These are phyloP conservation scores for Aspergillus ibericus DNA, from an alignment of 2,329 filamentous ascomycete species.

Conservation along the genomic window DNA sequence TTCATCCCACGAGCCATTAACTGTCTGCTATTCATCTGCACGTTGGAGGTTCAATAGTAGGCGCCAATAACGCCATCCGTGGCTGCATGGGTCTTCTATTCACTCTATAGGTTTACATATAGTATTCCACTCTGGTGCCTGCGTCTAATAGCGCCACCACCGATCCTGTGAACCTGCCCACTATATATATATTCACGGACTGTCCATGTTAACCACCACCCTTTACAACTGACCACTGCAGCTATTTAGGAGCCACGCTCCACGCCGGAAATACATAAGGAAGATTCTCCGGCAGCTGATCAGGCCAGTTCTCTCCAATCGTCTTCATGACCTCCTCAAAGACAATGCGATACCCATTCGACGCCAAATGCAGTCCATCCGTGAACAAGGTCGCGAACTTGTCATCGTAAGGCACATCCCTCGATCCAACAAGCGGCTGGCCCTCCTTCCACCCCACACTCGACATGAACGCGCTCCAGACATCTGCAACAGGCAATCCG, in stretches of 20 bases:
- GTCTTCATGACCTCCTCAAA: conserved; percentile 55
- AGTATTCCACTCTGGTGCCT: neutral
- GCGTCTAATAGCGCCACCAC: no score
- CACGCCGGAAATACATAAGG: conserved; percentile 57
- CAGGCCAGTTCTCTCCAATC: conserved; percentile 55
- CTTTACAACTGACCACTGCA: neutral
- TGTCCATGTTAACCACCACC: neutral
- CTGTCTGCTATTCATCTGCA: neutral
- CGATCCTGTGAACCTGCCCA: no score
- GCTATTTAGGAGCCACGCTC: conserved; percentile 45
- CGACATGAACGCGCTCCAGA: conserved; percentile 77
- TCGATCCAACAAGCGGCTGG: conserved; percentile 56
- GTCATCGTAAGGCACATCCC: conserved; percentile 59
- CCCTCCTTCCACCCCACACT: conserved; percentile 56
- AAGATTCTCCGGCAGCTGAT: conserved; percentile 54
- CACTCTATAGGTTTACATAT: no score
- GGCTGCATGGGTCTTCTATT: neutral
- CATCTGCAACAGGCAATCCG: conserved; percentile 67
- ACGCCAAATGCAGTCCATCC: conserved; percentile 62
- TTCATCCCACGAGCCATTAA: conserved; percentile 1
- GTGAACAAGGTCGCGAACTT: conserved; percentile 53
- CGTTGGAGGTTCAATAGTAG: no score
- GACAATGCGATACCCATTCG: conserved; percentile 57
- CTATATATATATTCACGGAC: neutral
- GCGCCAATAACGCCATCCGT: no score